These are phyloP conservation scores for Suhomyces pyralidae DNA, from an alignment of 805 yeast species.

Conservation along the genomic window DNA sequence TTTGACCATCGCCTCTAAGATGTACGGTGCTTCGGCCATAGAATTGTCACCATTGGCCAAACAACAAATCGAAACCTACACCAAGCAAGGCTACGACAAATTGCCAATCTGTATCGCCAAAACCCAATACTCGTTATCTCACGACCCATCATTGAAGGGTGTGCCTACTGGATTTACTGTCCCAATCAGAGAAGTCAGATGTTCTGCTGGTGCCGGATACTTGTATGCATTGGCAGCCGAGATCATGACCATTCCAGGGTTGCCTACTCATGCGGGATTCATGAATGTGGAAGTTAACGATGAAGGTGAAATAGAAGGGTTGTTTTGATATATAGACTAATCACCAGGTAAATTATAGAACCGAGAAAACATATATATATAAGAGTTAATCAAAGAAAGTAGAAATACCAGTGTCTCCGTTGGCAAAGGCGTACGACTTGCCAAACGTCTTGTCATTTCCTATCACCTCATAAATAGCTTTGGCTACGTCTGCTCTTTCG, in stretches of 20 bases:
- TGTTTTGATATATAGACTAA: conserved; percentile 48
- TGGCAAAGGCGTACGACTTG: conserved; percentile 43
- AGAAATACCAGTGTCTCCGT: conserved; percentile 36
- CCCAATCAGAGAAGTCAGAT: conserved; percentile 79
- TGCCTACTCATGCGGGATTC: conserved; percentile 81
- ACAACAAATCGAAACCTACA: conserved; percentile 63
- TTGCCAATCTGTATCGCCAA: conserved; percentile 83
- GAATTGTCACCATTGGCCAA: conserved; percentile 69
- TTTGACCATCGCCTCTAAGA: conserved; percentile 70
- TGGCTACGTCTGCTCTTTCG: conserved; percentile 57
- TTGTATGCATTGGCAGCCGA: conserved; percentile 83
- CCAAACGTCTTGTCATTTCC: conserved; percentile 35
- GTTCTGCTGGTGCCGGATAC: conserved; percentile 81
- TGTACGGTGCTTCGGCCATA: conserved; percentile 83
- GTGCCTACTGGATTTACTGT: conserved; percentile 77
- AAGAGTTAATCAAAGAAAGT: neutral
- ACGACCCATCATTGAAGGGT: conserved; percentile 79
- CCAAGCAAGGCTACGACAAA: conserved; percentile 71
- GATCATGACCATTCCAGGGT: conserved; percentile 82
- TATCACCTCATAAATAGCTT: conserved; percentile 37
- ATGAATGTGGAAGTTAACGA: conserved; percentile 83
- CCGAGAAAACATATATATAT: neutral
- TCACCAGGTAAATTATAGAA: neutral
- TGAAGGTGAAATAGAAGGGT: conserved; percentile 88
- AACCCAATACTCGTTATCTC: conserved; percentile 81